Evolutionary conservation across 306 rosid species (phyloP).

Genomic region (Quercus engelmannii): DNA sequence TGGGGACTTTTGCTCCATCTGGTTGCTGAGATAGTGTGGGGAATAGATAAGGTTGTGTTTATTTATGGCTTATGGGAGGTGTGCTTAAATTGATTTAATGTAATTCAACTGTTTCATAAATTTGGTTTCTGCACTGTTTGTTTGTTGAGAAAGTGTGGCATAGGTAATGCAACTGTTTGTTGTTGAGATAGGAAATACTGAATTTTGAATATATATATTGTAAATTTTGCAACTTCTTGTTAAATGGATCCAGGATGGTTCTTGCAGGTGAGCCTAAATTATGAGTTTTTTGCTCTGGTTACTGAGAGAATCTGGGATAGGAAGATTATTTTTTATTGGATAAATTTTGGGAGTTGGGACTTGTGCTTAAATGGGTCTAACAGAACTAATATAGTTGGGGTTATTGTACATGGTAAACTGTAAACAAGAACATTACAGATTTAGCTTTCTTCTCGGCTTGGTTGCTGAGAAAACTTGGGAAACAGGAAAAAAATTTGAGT

Average conservation of each 20-base stretch:
- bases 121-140: background rate
- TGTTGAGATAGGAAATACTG: too few species aligned
- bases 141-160: background rate
- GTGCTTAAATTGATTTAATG: too few species aligned
- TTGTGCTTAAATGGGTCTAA: background rate
- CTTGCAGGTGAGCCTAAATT: slow-evolving; percentile 36
- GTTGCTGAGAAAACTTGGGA: background rate
- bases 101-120: too few species aligned
- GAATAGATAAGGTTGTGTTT: too few species aligned
- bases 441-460: background rate
- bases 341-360: background rate
- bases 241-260: background rate
- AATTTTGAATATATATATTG: too few species aligned
- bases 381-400: background rate
- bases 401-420: background rate
- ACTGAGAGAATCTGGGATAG: background rate
- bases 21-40: too few species aligned
- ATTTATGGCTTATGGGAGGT: too few species aligned
- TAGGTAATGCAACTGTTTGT: background rate
- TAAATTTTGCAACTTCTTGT: too few species aligned
- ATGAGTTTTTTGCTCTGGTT: background rate
- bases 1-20: too few species aligned
- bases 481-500: background rate
- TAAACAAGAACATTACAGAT: background rate
- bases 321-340: background rate